Conservation (phyloP, 2,329 filamentous ascomycete genomes). For the Penicillium sp. region DNA sequence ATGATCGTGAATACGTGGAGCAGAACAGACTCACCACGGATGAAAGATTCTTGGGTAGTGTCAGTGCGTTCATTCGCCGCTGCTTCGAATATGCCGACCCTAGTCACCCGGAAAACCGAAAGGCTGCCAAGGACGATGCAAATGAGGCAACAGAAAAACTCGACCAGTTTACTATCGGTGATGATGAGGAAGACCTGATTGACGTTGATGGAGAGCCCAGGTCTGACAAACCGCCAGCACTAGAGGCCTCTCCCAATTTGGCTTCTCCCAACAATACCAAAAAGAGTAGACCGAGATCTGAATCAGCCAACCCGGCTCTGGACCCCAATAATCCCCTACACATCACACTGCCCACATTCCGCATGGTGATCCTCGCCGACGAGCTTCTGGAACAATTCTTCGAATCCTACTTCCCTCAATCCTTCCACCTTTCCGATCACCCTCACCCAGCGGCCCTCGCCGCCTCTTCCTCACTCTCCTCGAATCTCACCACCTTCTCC, state of each 20-base stretch:
- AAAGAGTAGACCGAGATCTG: conserved; percentile 61
- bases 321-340: conserved; percentile 91
- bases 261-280: conserved; percentile 9
- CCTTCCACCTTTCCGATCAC: conserved; percentile 78
- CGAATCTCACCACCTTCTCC: conserved; percentile 81
- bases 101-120: conserved; percentile 66
- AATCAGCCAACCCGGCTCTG: conserved; percentile 82
- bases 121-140: conserved; percentile 27
- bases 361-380: conserved; percentile 96
- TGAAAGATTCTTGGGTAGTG: conserved; percentile 85
- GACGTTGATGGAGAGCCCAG: conserved; percentile 38
- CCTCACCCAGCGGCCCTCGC: conserved; percentile 48
- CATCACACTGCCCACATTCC: conserved; percentile 95
- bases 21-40: conserved; percentile 61
- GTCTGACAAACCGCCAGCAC: conserved; percentile 24
- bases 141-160: conserved; percentile 41
- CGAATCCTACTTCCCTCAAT: conserved; percentile 89
- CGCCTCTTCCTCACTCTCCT: conserved; percentile 52
- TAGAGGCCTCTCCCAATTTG: conserved; percentile 15
- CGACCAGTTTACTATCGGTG: conserved; percentile 70
- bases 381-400: conserved; percentile 96
- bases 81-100: conserved; percentile 99
- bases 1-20: conserved; percentile 34
- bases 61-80: conserved; percentile 90
- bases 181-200: conserved; percentile 55